phyloP scores from a whole-genome alignment of 1,139 yeast species.

The Geotrichum phurueaensis region DNA sequence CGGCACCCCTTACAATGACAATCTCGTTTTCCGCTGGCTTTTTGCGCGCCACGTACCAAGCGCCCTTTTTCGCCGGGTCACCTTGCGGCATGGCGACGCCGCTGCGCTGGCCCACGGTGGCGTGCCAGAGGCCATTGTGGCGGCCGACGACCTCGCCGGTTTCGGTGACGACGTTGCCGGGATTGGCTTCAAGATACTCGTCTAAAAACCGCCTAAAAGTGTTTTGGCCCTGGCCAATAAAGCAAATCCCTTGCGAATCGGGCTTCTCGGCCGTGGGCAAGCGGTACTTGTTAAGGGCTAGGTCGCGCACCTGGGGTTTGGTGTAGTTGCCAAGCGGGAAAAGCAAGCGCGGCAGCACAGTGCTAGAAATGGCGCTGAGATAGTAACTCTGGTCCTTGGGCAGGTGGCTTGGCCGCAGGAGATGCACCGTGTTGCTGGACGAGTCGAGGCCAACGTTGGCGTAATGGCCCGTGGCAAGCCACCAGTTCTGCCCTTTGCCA shows the following conservation, averaged over 20 bases:
- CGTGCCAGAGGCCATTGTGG: slow-evolving; percentile 87
- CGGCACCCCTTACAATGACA: slow-evolving; percentile 69
- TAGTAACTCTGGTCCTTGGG: slow-evolving; percentile 90
- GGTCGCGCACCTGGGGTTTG: slow-evolving; percentile 65
- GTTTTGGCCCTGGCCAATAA: slow-evolving; percentile 62
- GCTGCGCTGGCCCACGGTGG: slow-evolving; percentile 83
- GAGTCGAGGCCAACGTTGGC: slow-evolving; percentile 49
- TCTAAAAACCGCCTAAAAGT: slow-evolving; percentile 62
- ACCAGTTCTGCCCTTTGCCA: slow-evolving; percentile 43
- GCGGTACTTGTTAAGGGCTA: slow-evolving; percentile 46
- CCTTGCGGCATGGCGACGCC: slow-evolving; percentile 85
- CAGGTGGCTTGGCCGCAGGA: slow-evolving; percentile 54
- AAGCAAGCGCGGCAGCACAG: slow-evolving; percentile 46
- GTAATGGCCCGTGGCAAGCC: slow-evolving; percentile 95
- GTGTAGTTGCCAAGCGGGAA: slow-evolving; percentile 76
- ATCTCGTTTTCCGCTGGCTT: slow-evolving; percentile 57
- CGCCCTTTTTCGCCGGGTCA: slow-evolving; percentile 63
- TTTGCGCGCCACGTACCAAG: slow-evolving; percentile 83
- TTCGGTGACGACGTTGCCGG: slow-evolving; percentile 69
- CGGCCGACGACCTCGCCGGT: slow-evolving; percentile 66
- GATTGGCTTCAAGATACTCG: slow-evolving; percentile 65
- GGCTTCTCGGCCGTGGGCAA: slow-evolving; percentile 71
- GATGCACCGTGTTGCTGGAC: slow-evolving; percentile 38
- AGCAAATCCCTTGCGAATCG: slow-evolving; percentile 93
- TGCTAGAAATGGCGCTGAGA: slow-evolving; percentile 57